phyloP scores from a whole-genome alignment of 805 yeast genomes.

The Candida jianshihensis region DNA sequence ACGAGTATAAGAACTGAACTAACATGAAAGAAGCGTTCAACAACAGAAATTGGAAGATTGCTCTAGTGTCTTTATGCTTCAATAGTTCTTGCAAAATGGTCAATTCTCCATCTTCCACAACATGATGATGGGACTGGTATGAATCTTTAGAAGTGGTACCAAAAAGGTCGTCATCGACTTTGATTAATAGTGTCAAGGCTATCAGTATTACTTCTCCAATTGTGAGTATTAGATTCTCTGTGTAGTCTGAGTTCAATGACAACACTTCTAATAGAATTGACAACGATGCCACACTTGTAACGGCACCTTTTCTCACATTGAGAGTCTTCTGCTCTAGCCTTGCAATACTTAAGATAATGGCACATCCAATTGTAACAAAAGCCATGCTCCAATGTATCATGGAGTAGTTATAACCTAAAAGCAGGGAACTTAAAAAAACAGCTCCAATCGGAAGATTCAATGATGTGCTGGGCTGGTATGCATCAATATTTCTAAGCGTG shows the following conservation, averaged over 20 bases:
- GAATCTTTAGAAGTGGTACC: background rate
- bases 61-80: slow-evolving; percentile 62
- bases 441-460: slow-evolving; percentile 1
- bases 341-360: slow-evolving; percentile 14
- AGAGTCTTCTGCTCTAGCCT: slow-evolving; percentile 9
- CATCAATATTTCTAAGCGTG: slow-evolving; percentile 11
- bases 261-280: slow-evolving; percentile 28
- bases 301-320: slow-evolving; percentile 11
- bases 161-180: slow-evolving; percentile 10
- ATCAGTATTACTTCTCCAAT: slow-evolving; percentile 11
- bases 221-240: slow-evolving; percentile 5
- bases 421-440: background rate
- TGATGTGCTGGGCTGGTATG: background rate
- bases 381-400: slow-evolving; percentile 18
- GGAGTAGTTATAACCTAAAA: slow-evolving; percentile 2
- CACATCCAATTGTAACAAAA: slow-evolving; percentile 21
- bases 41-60: slow-evolving; percentile 80
- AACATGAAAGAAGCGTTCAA: slow-evolving; percentile 91
- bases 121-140: background rate
- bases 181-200: slow-evolving; percentile 7
- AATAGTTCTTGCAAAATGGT: slow-evolving; percentile 17
- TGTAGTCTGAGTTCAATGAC: slow-evolving; percentile 23
- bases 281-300: slow-evolving; percentile 23
- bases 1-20: slow-evolving; percentile 84
- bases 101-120: slow-evolving; percentile 3